Percentiles rank a stretch among this genome's conserved stretches.
These are phyloP conservation scores for Pythium sukuiense DNA, from an alignment of 352 stramenopile genomes.

Conservation along the genomic window DNA sequence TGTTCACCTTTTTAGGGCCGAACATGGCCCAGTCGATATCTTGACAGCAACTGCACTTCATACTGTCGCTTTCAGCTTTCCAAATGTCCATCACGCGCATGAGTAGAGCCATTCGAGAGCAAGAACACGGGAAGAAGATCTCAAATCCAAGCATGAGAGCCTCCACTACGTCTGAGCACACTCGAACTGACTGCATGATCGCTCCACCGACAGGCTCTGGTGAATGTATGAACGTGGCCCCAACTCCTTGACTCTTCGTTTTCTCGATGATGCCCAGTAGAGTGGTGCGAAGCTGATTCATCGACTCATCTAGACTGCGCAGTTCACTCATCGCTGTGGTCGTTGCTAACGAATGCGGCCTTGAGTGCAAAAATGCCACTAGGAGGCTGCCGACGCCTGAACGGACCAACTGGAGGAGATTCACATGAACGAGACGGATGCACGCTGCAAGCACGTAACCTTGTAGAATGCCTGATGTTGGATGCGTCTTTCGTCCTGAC, in stretches of 20 bases:
- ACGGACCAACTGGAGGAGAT: constrained; percentile 65
- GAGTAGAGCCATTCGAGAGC: constrained; percentile 62
- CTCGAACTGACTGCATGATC: not conserved
- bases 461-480: constrained; percentile 30
- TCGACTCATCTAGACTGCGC: not conserved
- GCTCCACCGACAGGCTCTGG: not conserved
- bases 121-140: constrained; percentile 86
- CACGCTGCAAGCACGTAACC: constrained; percentile 67
- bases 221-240: not conserved
- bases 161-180: constrained; percentile 38
- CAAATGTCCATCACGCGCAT: constrained; percentile 31
- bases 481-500: not conserved
- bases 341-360: not conserved
- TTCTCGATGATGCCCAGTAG: not conserved
- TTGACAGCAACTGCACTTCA: constrained; percentile 3
- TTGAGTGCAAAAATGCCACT: constrained; percentile 13
- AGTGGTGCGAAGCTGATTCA: not conserved
- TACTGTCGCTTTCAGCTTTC: not conserved
- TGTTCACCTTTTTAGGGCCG: constrained; percentile 24
- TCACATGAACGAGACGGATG: constrained; percentile 74
- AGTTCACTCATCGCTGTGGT: not conserved
- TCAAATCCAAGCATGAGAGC: constrained; percentile 84
- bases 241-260: not conserved
- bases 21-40: constrained; percentile 6
- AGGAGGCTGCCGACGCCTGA: constrained; percentile 52